Evolutionary conservation across 768 basidiomycete species (phyloP).

Genomic region (Amanita fuliginea): DNA sequence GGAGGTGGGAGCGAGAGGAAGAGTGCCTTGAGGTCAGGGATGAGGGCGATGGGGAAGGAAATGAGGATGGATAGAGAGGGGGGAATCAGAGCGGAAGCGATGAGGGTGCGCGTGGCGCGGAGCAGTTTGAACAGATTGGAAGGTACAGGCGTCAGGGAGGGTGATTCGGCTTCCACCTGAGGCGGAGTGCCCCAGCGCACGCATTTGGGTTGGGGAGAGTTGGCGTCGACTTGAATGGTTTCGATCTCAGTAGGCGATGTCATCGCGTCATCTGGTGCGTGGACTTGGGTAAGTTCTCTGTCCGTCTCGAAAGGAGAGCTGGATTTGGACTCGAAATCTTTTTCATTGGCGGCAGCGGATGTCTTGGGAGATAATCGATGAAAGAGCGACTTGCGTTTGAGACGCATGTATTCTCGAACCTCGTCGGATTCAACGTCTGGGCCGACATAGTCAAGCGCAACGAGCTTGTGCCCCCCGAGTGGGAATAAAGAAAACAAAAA

Average conservation of each 20-base stretch:
- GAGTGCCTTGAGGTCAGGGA: slow-evolving; percentile 47
- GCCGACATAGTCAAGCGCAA: slow-evolving; percentile 51
- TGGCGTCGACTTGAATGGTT: background rate
- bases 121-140: background rate
- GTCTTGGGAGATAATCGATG: background rate
- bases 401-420: slow-evolving; percentile 15
- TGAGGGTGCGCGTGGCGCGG: slow-evolving; percentile 11
- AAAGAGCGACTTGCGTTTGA: slow-evolving; percentile 18
- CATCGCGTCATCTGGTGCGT: background rate
- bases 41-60: slow-evolving; percentile 43
- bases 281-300: background rate
- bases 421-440: too few relatives aligned
- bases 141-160: slow-evolving; percentile 3
- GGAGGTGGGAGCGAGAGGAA: slow-evolving; percentile 38
- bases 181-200: background rate
- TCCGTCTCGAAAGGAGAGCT: background rate
- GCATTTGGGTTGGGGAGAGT: background rate
- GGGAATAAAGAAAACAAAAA: slow-evolving; percentile 58
- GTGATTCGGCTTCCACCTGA: background rate
- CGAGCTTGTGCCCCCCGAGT: slow-evolving; percentile 39
- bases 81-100: slow-evolving; percentile 32
- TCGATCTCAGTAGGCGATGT: background rate
- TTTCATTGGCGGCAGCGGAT: background rate
- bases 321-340: background rate
- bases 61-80: slow-evolving; percentile 41